A percentile compares a stretch with the other conserved stretches of the same genome.
phyloP scores from a whole-genome alignment of 768 basidiomycete genomes.

The Austroboletus eburneus region DNA sequence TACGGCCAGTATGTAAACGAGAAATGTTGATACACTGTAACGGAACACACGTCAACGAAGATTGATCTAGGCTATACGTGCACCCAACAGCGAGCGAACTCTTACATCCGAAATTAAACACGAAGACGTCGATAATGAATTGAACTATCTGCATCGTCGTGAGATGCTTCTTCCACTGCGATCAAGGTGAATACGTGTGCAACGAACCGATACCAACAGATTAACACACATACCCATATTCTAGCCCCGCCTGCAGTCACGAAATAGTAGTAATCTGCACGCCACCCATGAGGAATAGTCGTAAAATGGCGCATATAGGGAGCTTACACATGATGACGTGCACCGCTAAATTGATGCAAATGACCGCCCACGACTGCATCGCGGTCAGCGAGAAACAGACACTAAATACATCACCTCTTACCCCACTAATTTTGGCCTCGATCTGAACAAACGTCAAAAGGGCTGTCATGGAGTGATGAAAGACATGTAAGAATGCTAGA shows the following conservation, averaged over 20 bases:
- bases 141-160: slow-evolving; percentile 27
- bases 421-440: slow-evolving; percentile 84
- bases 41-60: neutral
- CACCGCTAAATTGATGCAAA: slow-evolving; percentile 80
- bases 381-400: neutral
- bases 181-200: neutral
- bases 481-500: slow-evolving; percentile 92
- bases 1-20: slow-evolving; percentile 23
- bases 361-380: slow-evolving; percentile 83
- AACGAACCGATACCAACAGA: neutral
- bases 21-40: slow-evolving; percentile 25
- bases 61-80: neutral
- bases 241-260: slow-evolving; percentile 70
- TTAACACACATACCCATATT: slow-evolving; percentile 16
- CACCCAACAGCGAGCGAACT: neutral
- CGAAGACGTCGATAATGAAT: slow-evolving; percentile 19
- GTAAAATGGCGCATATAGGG: neutral
- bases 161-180: slow-evolving; percentile 27
- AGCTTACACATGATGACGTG: slow-evolving; percentile 94
- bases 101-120: slow-evolving; percentile 24
- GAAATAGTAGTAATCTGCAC: slow-evolving; percentile 93
- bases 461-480: slow-evolving; percentile 95
- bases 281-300: neutral
- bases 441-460: slow-evolving; percentile 89
- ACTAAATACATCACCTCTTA: slow-evolving; percentile 25